phyloP scores from a whole-genome alignment of 2,329 filamentous ascomycete genomes.

The Fusarium circinatum region DNA sequence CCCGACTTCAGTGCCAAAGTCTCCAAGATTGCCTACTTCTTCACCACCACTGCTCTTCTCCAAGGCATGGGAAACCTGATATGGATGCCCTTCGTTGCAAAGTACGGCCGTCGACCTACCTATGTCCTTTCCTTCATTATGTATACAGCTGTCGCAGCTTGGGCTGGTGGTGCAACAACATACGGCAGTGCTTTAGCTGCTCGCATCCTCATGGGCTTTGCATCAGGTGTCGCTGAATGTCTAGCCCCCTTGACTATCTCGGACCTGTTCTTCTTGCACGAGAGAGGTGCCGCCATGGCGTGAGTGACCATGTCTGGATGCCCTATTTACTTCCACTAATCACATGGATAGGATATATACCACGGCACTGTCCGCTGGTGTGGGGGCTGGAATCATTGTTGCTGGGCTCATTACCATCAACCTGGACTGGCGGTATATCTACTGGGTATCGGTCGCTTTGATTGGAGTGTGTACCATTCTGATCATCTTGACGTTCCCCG shows the following conservation, averaged over 20 bases:
- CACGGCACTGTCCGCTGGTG: conserved; percentile 55
- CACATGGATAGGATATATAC: conserved; percentile 46
- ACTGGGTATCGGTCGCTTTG: conserved; percentile 61
- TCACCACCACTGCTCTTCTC: conserved; percentile 60
- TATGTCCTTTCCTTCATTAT: conserved; percentile 57
- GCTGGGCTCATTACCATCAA: conserved; percentile 61
- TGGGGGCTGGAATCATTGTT: conserved; percentile 55
- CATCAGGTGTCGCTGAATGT: conserved; percentile 57
- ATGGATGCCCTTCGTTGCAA: conserved; percentile 59
- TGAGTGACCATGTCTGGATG: neutral
- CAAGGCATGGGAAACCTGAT: conserved; percentile 52
- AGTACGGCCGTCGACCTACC: conserved; percentile 56
- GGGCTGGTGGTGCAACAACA: conserved; percentile 57
- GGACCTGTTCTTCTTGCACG: conserved; percentile 28
- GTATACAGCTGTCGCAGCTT: conserved; percentile 51
- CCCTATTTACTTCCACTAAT: neutral
- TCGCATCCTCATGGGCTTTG: conserved; percentile 63
- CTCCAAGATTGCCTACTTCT: conserved; percentile 61
- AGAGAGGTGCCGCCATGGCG: conserved; percentile 61
- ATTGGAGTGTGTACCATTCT: conserved; percentile 60
- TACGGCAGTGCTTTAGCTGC: conserved; percentile 57
- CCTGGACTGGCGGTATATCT: conserved; percentile 62
- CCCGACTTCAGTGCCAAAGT: conserved; percentile 47
- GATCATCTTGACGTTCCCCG: conserved; percentile 64
- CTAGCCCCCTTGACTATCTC: neutral